phyloP scores from a whole-genome alignment of 2,329 filamentous ascomycete genomes.

The Bipolaris victoriae region DNA sequence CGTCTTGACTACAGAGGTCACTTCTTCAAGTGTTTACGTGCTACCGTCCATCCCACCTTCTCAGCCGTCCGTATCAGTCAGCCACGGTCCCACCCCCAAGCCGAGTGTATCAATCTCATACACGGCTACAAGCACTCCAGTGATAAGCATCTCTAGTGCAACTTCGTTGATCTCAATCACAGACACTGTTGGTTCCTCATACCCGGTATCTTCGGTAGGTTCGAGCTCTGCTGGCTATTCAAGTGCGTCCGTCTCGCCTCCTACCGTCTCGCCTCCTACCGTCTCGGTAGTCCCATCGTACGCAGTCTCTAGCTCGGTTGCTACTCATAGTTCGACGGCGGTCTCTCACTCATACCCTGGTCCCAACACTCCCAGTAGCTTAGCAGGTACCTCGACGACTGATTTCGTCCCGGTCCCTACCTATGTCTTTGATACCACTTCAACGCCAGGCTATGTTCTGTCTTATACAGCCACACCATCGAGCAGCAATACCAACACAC shows the following conservation, averaged over 20 bases:
- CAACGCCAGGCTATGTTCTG: constrained; percentile 4
- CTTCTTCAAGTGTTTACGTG: constrained; percentile 8
- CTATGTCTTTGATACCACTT: not conserved
- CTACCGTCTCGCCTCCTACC: constrained; percentile 8
- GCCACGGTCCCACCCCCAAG: constrained; percentile 7
- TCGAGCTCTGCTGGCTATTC: constrained; percentile 3
- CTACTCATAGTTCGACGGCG: not conserved
- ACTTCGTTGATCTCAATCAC: constrained; percentile 8
- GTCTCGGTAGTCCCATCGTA: constrained; percentile 8
- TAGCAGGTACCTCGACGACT: not conserved
- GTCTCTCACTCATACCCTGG: constrained; percentile 2
- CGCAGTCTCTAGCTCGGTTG: constrained; percentile 1
- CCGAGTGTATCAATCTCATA: constrained; percentile 12
- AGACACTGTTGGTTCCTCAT: constrained; percentile 6
- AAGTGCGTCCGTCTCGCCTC: constrained; percentile 6
- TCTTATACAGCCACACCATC: not conserved
- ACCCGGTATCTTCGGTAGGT: constrained; percentile 7
- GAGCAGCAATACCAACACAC: constrained; percentile 4
- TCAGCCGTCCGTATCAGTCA: not conserved
- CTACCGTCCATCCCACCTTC: not conserved
- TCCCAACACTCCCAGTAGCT: not conserved
- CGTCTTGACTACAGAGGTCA: constrained; percentile 2
- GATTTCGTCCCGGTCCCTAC: not conserved
- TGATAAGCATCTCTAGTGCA: not conserved
- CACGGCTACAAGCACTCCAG: not conserved